These are phyloP conservation scores for Mycena polygramma DNA, from an alignment of 768 basidiomycete genomes.

Conservation along the genomic window DNA sequence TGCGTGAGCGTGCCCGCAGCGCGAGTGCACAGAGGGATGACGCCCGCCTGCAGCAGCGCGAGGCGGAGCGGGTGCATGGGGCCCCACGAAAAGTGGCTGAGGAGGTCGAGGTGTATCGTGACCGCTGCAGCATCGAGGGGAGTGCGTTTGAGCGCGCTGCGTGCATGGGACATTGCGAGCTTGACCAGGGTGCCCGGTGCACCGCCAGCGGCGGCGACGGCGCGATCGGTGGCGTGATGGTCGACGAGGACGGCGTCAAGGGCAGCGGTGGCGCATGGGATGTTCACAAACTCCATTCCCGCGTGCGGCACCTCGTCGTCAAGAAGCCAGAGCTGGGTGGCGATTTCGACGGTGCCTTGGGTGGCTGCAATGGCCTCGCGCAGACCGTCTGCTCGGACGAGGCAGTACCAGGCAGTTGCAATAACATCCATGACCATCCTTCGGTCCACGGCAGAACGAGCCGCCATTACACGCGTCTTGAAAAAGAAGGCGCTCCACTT, in stretches of 20 bases:
- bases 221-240: constrained; percentile 43
- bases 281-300: constrained; percentile 35
- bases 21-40: constrained; percentile 47
- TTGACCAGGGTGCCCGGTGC: constrained; percentile 46
- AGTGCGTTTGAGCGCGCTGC: constrained; percentile 39
- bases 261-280: constrained; percentile 47
- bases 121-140: constrained; percentile 38
- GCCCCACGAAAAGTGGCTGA: constrained; percentile 47
- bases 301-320: constrained; percentile 44
- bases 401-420: constrained; percentile 44
- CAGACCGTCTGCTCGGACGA: constrained; percentile 44
- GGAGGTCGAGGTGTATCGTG: constrained; percentile 47
- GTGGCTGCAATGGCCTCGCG: constrained; percentile 47
- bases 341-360: constrained; percentile 50
- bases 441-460: constrained; percentile 32
- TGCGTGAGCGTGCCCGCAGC: constrained; percentile 46
- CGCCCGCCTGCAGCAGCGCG: constrained; percentile 47
- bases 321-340: constrained; percentile 50
- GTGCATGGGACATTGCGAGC: constrained; percentile 45
- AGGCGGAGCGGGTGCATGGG: constrained; percentile 47
- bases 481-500: constrained; percentile 54
- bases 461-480: constrained; percentile 41
- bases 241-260: constrained; percentile 47
- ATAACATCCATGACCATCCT: constrained; percentile 47
- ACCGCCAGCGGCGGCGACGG: constrained; percentile 45